Percentiles rank a stretch among this genome's conserved stretches.
Conservation (phyloP, 73 alveolate genomes). For the Symbiodinium pilosum region DNA sequence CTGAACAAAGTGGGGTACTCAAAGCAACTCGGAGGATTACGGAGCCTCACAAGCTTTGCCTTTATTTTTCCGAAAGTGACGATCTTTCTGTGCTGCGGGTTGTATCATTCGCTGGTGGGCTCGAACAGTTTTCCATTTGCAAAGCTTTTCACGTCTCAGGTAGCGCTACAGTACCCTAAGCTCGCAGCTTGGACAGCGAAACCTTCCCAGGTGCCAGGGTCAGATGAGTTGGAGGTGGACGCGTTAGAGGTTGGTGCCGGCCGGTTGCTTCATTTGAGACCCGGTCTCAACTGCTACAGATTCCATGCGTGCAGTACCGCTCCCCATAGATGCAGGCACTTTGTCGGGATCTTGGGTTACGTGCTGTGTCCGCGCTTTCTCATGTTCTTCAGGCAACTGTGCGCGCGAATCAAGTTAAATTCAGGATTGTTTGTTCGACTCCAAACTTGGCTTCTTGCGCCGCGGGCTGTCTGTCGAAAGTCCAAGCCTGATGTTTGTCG, state of each 20-base stretch:
- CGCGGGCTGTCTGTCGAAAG: no score
- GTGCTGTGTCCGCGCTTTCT: neutral
- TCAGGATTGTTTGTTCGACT: no score
- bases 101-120: neutral
- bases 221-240: neutral
- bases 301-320: neutral
- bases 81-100: neutral
- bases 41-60: neutral
- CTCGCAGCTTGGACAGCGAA: neutral
- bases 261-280: neutral
- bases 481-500: no score
- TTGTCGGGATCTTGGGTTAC: no score
- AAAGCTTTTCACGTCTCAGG: neutral
- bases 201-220: neutral
- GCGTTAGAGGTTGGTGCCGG: neutral
- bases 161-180: neutral
- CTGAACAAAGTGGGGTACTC: no score
- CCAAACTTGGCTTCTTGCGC: no score
- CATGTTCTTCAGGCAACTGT: neutral
- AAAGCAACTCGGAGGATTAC: neutral
- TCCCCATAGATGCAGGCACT: neutral
- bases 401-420: neutral
- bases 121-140: neutral
- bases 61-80: neutral
- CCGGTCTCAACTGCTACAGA: neutral